A percentile compares a stretch with the other conserved stretches of the same genome.
Evolutionary conservation across 495 filamentous ascomycete genomes (phyloP).

Genomic region (Neurospora tetraspora): DNA sequence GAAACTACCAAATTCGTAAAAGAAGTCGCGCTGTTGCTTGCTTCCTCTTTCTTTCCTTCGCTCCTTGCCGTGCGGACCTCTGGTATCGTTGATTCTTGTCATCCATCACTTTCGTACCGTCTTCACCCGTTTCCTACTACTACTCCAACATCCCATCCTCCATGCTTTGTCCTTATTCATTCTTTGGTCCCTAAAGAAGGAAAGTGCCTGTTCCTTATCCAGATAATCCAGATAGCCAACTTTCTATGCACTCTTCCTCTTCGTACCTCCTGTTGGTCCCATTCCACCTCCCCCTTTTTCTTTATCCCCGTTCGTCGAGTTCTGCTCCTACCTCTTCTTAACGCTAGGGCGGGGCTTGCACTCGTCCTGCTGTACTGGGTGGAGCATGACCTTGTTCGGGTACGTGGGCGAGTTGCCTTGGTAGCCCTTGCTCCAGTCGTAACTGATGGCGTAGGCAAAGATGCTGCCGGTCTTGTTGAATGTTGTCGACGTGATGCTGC

Average conservation of each 20-base stretch:
- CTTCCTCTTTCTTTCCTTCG: not conserved
- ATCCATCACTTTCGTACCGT: not conserved
- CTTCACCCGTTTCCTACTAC: not conserved
- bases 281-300: not conserved
- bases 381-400: constrained; percentile 85
- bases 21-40: not conserved
- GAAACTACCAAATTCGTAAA: not conserved
- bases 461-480: constrained; percentile 78
- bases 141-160: not conserved
- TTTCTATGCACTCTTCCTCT: not conserved
- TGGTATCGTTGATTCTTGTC: not conserved
- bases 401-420: constrained; percentile 58
- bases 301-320: not conserved
- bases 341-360: constrained; percentile 31
- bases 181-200: not conserved
- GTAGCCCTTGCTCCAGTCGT: constrained; percentile 95
- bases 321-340: constrained; percentile 29
- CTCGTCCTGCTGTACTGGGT: constrained; percentile 72
- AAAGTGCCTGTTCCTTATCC: not conserved
- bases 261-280: not conserved
- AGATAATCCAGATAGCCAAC: not conserved
- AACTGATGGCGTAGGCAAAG: constrained; percentile 87
- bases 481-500: constrained; percentile 68
- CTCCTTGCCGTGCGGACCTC: not conserved
- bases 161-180: not conserved